Percentiles rank a stretch among this genome's conserved stretches.
These are phyloP conservation scores for Plasmodium coatneyi DNA, from an alignment of 169 alveolate species.

Conservation along the genomic window DNA sequence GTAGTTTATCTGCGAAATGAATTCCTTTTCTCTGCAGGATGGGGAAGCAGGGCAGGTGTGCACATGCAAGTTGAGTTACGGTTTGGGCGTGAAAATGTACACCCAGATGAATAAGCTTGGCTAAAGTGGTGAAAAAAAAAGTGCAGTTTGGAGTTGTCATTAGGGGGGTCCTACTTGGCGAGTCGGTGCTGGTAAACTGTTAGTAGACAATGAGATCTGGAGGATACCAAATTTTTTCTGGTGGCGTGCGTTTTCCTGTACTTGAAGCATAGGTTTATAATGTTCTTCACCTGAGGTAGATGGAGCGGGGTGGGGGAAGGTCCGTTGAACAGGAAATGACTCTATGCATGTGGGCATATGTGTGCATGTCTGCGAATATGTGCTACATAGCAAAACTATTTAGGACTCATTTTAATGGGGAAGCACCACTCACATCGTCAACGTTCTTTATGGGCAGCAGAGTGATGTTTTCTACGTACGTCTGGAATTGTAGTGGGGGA, in stretches of 20 bases:
- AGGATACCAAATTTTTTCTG: conserved; percentile 65
- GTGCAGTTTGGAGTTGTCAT: background rate
- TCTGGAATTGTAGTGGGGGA: conserved; percentile 6
- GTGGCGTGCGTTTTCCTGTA: conserved; percentile 71
- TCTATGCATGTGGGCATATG: background rate
- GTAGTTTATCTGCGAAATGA: conserved; percentile 59
- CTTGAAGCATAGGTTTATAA: conserved; percentile 54
- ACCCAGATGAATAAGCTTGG: background rate
- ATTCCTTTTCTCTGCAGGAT: conserved; percentile 34
- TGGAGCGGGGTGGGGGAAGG: background rate
- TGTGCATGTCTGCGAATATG: background rate
- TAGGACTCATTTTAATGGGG: background rate
- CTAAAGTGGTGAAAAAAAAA: background rate
- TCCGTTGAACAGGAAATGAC: background rate
- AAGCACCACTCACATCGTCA: conserved; percentile 30
- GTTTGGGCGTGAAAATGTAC: background rate
- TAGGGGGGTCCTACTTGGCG: background rate
- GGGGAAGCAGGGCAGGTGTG: background rate
- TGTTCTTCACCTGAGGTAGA: conserved; percentile 18
- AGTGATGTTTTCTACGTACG: conserved; percentile 62
- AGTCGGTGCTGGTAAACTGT: conserved; percentile 50
- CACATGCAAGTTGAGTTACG: background rate
- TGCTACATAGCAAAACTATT: background rate
- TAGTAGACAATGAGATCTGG: conserved; percentile 67
- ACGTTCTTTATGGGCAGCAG: conserved; percentile 49